Base-by-base conservation (phyloP, 768 basidiomycete species). In the Rhodotorula toruloides region DNA sequence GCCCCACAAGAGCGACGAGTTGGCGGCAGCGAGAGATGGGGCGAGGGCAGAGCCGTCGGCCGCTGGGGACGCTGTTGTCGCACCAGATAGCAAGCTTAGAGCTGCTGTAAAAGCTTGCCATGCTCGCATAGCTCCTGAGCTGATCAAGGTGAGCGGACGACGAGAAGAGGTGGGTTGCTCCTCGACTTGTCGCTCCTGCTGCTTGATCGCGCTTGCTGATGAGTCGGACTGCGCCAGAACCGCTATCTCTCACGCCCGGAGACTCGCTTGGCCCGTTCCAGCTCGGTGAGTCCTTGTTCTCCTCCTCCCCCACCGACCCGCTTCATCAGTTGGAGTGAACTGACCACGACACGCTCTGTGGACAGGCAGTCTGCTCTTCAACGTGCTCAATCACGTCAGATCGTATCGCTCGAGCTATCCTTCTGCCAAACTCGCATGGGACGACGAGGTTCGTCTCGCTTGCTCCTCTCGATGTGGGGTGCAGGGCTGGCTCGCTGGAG, bases 1-100 rank as follows among this genome's bases (percentile, higher is more conserved):
- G 2, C 91, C 90, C 90, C 90, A 92, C 19, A 67, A 55, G 9
- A 67, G 68, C 36, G 60, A 62, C 22, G 55, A 36, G 46, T 54
- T 40, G 29, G 63, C 59, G 1, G 68, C 29, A 13, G 37, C 22
- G 52, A 53, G 34, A 9, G 32, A n/a, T 22, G 52, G 11, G 10
- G 47, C 27, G 14, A 48, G 31, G 5, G 47, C 47, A n/a, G n/a
- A n/a, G n/a, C n/a, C n/a, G n/a, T n/a, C n/a, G n/a, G n/a, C n/a
- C n/a, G n/a, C n/a, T n/a, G n/a, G n/a, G n/a, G n/a, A n/a, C n/a
- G n/a, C n/a, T n/a, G n/a, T n/a, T n/a, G n/a, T n/a, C n/a, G n/a
- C n/a, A n/a, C n/a, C n/a, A n/a, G n/a, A n/a, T n/a, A n/a, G n/a
- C n/a, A n/a, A n/a, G n/a, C n/a, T n/a, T n/a, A n/a, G n/a, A n/a